Evolutionary conservation across 345 rosid species (phyloP).

Genomic region (Barbarea vulgaris): DNA sequence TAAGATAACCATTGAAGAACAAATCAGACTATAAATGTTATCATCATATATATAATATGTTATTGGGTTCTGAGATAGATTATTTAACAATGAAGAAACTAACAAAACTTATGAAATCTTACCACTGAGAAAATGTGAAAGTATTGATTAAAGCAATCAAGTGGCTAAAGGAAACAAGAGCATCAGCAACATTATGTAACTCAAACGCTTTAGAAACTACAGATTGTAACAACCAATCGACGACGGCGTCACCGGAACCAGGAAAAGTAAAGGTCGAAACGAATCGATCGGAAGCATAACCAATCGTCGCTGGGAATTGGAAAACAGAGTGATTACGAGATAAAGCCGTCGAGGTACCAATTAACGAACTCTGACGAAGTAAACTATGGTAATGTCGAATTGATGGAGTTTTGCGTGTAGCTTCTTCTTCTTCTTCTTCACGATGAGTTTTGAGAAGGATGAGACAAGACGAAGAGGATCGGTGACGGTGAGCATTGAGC

Average conservation of each 20-base stretch:
- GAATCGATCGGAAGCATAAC: constrained; percentile 1
- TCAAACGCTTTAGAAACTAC: constrained; percentile 9
- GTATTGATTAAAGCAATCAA: background rate
- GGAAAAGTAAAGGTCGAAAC: constrained; percentile 1
- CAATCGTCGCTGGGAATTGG: background rate
- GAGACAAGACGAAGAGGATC: background rate
- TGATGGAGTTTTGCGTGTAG: background rate
- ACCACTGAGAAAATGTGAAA: constrained; percentile 36
- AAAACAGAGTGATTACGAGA: background rate
- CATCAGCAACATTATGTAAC: constrained; percentile 24
- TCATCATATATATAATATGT: no score
- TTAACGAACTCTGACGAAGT: background rate
- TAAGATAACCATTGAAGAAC: no score
- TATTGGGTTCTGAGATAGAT: no score
- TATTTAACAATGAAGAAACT: no score
- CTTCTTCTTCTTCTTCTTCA: background rate
- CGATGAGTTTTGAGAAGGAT: background rate
- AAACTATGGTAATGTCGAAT: constrained; percentile 23
- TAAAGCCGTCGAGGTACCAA: background rate
- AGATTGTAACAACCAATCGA: constrained; percentile 28
- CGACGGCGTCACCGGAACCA: background rate
- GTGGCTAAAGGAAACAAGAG: constrained; percentile 17
- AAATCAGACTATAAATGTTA: no score
- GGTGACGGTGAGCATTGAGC: background rate
- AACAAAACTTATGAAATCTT: background rate